Conservation (phyloP, 2,329 filamentous ascomycete species). For the Calonectria naviculata region DNA sequence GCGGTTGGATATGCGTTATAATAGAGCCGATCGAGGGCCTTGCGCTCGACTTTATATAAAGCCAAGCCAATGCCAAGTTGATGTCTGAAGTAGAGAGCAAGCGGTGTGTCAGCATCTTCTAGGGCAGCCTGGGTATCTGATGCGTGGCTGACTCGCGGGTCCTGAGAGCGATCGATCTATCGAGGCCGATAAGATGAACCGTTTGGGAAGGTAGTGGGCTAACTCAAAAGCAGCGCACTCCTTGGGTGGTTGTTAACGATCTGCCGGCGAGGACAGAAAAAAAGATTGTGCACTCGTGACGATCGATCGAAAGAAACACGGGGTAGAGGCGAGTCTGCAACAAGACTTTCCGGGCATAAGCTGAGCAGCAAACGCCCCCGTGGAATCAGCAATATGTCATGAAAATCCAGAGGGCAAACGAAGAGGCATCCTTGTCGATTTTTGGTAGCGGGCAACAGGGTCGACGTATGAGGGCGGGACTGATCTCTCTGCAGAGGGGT, state of each 20-base stretch:
- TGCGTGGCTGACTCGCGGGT: background rate
- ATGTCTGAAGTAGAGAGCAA: background rate
- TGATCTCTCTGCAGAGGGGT: constrained; percentile 13
- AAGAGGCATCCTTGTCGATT: background rate
- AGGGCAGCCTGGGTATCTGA: background rate
- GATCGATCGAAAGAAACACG: background rate
- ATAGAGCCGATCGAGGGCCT: background rate
- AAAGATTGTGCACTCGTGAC: background rate
- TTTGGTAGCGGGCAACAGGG: background rate
- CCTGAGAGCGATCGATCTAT: background rate
- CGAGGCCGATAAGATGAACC: constrained; percentile 2
- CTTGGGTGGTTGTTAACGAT: background rate
- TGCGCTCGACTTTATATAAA: background rate
- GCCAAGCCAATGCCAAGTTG: background rate
- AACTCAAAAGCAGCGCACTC: background rate
- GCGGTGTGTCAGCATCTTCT: background rate
- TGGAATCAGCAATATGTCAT: constrained; percentile 3
- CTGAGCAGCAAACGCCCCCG: background rate
- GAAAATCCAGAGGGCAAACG: background rate
- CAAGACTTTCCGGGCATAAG: background rate
- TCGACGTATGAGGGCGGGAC: constrained; percentile 2
- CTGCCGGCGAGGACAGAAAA: background rate
- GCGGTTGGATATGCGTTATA: background rate
- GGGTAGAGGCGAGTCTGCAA: background rate
- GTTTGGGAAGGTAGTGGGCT: background rate